A percentile compares a stretch with the other conserved stretches of the same genome.
phyloP scores from a whole-genome alignment of 371 early-diverging fungal genomes.

The Mortierella sp. region DNA sequence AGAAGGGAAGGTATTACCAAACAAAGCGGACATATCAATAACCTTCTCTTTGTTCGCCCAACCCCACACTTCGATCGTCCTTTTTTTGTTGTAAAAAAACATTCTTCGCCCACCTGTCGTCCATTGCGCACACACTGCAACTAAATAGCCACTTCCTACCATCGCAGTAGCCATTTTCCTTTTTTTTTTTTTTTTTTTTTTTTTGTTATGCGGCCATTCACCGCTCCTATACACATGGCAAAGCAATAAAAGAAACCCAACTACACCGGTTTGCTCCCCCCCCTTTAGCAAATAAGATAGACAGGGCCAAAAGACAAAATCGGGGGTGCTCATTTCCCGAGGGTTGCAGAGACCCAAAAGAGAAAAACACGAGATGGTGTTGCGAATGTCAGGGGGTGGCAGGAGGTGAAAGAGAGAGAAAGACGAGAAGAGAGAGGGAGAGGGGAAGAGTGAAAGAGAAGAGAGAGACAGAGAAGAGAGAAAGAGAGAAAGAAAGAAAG shows the following conservation, averaged over 20 bases:
- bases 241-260: not conserved
- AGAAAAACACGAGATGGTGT: not conserved
- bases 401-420: not conserved
- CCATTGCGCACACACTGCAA: too few species aligned
- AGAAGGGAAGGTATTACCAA: not conserved
- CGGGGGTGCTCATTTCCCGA: slow-evolving; percentile 25
- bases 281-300: not conserved
- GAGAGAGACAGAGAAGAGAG: not conserved
- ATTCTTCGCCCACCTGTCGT: not conserved
- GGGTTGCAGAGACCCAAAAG: not conserved
- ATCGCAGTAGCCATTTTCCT: too few species aligned
- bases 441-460: slow-evolving; percentile 9
- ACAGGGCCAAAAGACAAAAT: slow-evolving; percentile 6
- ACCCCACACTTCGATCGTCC: not conserved
- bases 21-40: not conserved
- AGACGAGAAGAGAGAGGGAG: slow-evolving; percentile 11
- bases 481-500: not conserved
- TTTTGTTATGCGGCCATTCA: slow-evolving; percentile 8
- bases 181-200: not conserved
- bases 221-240: slow-evolving; percentile 2
- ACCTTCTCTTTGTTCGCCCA: slow-evolving; percentile 7
- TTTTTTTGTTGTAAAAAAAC: not conserved
- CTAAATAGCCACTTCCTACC: not conserved
- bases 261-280: not conserved
- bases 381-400: not conserved